Evolutionary conservation across 176 grass and related monocot species (phyloP), one percentile per base, ranked within the genome.

Genomic region (Saccharum officinarum): DNA sequence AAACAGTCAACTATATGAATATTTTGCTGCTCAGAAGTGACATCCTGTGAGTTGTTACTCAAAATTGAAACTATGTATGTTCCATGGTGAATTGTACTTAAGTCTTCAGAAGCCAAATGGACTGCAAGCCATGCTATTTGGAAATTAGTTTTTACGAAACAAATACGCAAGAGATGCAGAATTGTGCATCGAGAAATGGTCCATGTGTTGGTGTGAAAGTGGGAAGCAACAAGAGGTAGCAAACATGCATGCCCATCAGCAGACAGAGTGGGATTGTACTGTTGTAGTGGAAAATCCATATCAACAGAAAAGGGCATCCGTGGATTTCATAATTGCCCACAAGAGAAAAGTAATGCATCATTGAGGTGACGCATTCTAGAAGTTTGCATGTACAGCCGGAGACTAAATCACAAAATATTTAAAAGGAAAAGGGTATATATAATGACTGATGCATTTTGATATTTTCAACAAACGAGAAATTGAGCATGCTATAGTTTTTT

Each of bases 271-370:
- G 61, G 49, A 18, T 20, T 86, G 66, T 74, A 79, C 34, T 88
- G 18, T 20, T 89, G 28, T 82, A 54, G 52, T 85, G 75, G 79
- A 61, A 80, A 92, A 83, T 76, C 40, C 87, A 80, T 69, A 86
- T 83, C 68, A 63, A 79, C 42, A 60, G 25, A 73, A 67, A 80
- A 65, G 55, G 25, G 62, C 61, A 45, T 42, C 36, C 20, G 6
- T 57, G n/a, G 71, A 61, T 45, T 61, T 69, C 71, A 82, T 69
- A 46, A 65, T 87, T 87, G 47, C 46, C 40, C 84, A 80, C 66
- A 36, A 71, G 45, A 22, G 22, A 79, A 71, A 79, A 86, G 65
- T 9, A 39, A 49, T 50, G 23, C 2, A 47, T 46, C 3, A 6
- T 55, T 57, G 37, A 18, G 61, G 26, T 33, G 47, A 22, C 7